Conservation (phyloP, 371 early-diverging fungal genomes). For the Amoeboaphelidium protococcarum region DNA sequence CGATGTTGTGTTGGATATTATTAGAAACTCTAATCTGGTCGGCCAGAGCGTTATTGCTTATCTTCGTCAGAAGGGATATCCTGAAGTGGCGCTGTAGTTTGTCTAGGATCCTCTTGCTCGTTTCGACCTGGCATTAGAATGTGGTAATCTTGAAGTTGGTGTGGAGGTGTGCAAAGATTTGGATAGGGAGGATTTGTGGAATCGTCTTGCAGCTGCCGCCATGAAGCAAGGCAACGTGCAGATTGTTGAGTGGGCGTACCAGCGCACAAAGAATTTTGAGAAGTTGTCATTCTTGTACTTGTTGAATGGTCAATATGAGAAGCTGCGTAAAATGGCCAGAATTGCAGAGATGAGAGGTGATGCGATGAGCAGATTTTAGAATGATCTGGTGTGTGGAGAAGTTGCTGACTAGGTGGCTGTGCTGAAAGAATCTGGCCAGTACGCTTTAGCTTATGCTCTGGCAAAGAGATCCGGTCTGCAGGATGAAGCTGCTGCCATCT, state of each 20-base stretch:
- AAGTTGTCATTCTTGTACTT: conserved; percentile 75
- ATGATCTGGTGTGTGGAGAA: conserved; percentile 60
- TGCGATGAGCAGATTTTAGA: conserved; percentile 58
- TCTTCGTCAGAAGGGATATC: conserved; percentile 91
- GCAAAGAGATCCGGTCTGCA: conserved; percentile 61
- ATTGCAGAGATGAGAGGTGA: conserved; percentile 60
- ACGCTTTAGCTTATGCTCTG: conserved; percentile 64
- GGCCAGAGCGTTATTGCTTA: conserved; percentile 96
- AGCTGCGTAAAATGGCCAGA: conserved; percentile 66
- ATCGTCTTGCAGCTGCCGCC: conserved; percentile 54
- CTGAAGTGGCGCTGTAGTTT: conserved; percentile 92
- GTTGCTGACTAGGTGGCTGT: conserved; percentile 51
- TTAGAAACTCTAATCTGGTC: conserved; percentile 76
- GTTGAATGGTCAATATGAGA: conserved; percentile 57
- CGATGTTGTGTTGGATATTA: conserved; percentile 72
- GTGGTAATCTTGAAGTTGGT: conserved; percentile 78
- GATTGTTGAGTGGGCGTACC: conserved; percentile 69
- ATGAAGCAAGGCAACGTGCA: conserved; percentile 52
- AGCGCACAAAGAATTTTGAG: conserved; percentile 62
- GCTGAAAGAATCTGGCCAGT: conserved; percentile 56
- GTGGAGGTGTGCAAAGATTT: conserved; percentile 63
- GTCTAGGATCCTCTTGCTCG: conserved; percentile 81
- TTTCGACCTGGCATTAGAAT: conserved; percentile 85
- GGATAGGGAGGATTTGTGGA: conserved; percentile 66
- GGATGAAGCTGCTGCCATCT: too few species aligned